Evolutionary conservation across 768 basidiomycete genomes (phyloP).

Genomic region (Boletus rubropictus): DNA sequence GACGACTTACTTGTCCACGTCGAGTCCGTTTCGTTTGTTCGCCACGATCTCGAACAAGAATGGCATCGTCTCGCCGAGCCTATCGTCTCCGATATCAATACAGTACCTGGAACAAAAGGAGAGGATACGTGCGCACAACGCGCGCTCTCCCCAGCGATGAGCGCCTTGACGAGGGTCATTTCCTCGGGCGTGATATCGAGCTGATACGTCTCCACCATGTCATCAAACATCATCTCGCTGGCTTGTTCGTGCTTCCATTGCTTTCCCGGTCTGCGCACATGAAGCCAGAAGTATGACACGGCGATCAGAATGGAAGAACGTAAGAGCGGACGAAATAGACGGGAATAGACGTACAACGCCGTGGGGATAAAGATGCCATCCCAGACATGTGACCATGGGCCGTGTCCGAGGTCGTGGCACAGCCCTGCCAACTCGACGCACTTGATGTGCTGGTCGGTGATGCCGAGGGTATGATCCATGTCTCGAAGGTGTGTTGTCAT

Average conservation of each 20-base stretch:
- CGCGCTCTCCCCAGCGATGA: constrained; percentile 59
- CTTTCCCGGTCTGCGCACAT: constrained; percentile 35
- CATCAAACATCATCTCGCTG: constrained; percentile 79
- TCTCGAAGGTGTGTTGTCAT: constrained; percentile 53
- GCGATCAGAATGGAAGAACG: background rate
- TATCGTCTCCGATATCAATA: constrained; percentile 2
- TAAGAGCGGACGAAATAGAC: background rate
- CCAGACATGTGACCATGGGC: constrained; percentile 85
- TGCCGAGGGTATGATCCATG: constrained; percentile 55
- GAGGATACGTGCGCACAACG: constrained; percentile 45
- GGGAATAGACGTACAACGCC: constrained; percentile 45
- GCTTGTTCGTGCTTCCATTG: constrained; percentile 74
- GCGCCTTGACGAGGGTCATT: constrained; percentile 61
- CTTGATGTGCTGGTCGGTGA: constrained; percentile 64
- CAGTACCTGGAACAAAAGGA: background rate
- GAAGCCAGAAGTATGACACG: too few relatives aligned
- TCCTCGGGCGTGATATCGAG: constrained; percentile 47
- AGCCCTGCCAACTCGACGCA: constrained; percentile 79
- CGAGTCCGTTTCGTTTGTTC: constrained; percentile 74
- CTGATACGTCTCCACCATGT: constrained; percentile 51
- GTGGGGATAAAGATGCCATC: constrained; percentile 65
- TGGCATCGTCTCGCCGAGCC: constrained; percentile 45
- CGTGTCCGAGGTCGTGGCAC: constrained; percentile 83
- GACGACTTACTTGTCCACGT: constrained; percentile 69
- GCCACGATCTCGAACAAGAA: constrained; percentile 85